These are phyloP conservation scores for Flaveria linearis DNA, from an alignment of 129 eudicot species.

Conservation along the genomic window DNA sequence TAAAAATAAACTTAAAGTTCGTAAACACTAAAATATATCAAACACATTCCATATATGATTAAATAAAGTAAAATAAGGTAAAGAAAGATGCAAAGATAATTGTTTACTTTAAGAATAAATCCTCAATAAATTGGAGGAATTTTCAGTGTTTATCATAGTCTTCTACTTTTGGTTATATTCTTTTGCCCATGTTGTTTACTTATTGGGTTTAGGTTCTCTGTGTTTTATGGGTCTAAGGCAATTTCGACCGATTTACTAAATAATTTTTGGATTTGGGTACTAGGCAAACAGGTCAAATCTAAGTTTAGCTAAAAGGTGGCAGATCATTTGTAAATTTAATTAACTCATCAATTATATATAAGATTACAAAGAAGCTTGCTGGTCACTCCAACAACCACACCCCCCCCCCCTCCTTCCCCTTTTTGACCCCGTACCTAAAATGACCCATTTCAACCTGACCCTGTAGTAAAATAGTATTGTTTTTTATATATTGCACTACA, in stretches of 20 bases:
- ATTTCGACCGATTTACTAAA: not conserved
- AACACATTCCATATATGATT: not conserved
- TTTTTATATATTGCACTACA: not conserved
- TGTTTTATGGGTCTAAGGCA: not conserved
- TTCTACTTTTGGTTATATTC: slow-evolving; percentile 32
- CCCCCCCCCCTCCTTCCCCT: not conserved
- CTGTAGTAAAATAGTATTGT: not conserved
- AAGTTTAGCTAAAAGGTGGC: not conserved
- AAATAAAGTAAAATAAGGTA: slow-evolving; percentile 16
- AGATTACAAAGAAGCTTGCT: not conserved
- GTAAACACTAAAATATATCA: slow-evolving; percentile 17
- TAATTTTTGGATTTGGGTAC: not conserved
- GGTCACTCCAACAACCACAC: not conserved
- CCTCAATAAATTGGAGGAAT: slow-evolving; percentile 17
- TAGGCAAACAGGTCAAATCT: not conserved
- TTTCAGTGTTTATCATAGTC: slow-evolving; percentile 13
- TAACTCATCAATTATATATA: not conserved
- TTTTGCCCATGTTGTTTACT: slow-evolving; percentile 15
- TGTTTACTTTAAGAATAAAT: slow-evolving; percentile 34
- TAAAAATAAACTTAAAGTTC: slow-evolving; percentile 5
- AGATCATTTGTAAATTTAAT: not conserved
- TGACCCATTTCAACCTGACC: not conserved
- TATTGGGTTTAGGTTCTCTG: not conserved
- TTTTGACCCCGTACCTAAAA: not conserved
- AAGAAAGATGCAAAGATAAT: slow-evolving; percentile 37